Evolutionary conservation across 768 basidiomycete species (phyloP), one percentile per base, ranked within the genome.

Genomic region (Hygrocybe punicea): DNA sequence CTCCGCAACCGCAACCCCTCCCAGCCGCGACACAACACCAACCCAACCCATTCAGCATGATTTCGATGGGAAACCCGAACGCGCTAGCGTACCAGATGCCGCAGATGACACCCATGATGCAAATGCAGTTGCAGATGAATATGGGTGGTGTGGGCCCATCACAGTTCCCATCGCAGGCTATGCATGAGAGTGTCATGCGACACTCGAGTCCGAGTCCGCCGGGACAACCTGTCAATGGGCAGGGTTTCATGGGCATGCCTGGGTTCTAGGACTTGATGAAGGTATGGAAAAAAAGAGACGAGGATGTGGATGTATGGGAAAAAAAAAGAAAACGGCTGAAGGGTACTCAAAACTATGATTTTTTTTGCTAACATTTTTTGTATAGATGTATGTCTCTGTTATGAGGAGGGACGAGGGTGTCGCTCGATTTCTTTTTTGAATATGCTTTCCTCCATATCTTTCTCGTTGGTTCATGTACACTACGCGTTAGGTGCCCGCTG

Each of bases 141-240:
- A 76, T 76, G 70, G 72, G 72, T 54, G 72, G 72, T 54, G 76
- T 76, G 74, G 71, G 68, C 44, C 29, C 29, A 29, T 63, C 74
- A 71, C 78, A 82, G 53, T 84, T 81, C 63, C 81, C 84, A 61
- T 78, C 81, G 37, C 86, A 87, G 60, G 82, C 87, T n/a, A 89
- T 91, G 84, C 89, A 90, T 53, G 85, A 86, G 65, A 90, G 87
- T 61, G 87, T 91, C 55, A 86, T 92, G 88, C 82, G 90, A 58
- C 87, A 92, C 69, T 82, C 87, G 11, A 89, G 83, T 67, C 87
- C 89, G 13, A 80, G 76, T 13, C 85, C 84, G 10, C 66, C 76
- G 51, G 67, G 62, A n/a, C 63, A 64, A 24, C 68, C 70, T 47
- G 66, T 67, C 42, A 73, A 69, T 16, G 71, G 70, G 53, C 79